Percentiles rank a stretch among this genome's conserved stretches.
Evolutionary conservation across 129 eudicot genomes (phyloP).

Genomic region (Tagetes erecta): DNA sequence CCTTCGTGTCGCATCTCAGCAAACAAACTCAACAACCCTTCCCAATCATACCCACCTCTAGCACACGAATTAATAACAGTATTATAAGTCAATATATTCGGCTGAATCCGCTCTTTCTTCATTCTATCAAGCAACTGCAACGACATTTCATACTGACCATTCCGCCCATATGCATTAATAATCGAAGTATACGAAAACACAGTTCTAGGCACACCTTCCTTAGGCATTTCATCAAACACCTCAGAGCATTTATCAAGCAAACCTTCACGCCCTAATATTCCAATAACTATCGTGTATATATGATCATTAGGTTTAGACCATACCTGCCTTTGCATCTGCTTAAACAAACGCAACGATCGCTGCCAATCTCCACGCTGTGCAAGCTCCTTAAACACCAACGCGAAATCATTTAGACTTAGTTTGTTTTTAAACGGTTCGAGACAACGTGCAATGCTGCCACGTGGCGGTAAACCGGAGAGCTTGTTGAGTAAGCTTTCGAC

Average conservation of each 20-base stretch:
- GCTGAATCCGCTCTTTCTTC: slow-evolving; percentile 69
- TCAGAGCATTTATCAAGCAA: slow-evolving; percentile 78
- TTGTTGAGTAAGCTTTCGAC: slow-evolving; percentile 86
- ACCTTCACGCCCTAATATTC: slow-evolving; percentile 89
- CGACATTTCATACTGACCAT: slow-evolving; percentile 76
- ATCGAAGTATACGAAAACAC: slow-evolving; percentile 79
- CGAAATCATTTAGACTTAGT: slow-evolving; percentile 71
- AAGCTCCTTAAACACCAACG: slow-evolving; percentile 75
- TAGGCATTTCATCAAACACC: slow-evolving; percentile 86
- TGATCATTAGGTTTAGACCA: slow-evolving; percentile 96
- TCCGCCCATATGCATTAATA: slow-evolving; percentile 85
- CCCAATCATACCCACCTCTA: slow-evolving; percentile 89
- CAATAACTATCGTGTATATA: slow-evolving; percentile 72
- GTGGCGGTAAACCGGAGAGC: slow-evolving; percentile 82
- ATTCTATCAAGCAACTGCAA: slow-evolving; percentile 64
- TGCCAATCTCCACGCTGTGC: slow-evolving; percentile 96
- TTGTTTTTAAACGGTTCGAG: slow-evolving; percentile 80
- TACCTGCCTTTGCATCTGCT: slow-evolving; percentile 90
- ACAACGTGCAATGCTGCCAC: slow-evolving; percentile 92
- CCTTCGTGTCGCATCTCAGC: slow-evolving; percentile 98
- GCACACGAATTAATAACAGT: slow-evolving; percentile 86
- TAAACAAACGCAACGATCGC: slow-evolving; percentile 74
- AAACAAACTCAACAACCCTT: slow-evolving; percentile 80
- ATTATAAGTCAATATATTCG: slow-evolving; percentile 79
- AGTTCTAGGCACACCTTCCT: slow-evolving; percentile 56